Conservation (phyloP, 2,329 filamentous ascomycete genomes). For the Thielaviopsis populi region DNA sequence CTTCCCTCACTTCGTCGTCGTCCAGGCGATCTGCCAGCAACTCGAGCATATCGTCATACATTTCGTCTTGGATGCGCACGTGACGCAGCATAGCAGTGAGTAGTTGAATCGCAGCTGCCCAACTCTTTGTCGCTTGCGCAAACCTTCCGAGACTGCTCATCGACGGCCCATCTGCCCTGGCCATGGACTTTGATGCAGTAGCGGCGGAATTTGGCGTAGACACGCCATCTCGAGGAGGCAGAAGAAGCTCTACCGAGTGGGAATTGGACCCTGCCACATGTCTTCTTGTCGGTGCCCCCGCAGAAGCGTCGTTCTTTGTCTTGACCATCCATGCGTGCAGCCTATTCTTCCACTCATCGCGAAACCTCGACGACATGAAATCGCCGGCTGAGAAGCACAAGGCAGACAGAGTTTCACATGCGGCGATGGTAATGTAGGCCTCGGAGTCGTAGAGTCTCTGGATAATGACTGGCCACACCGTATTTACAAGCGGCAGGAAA, state of each 20-base stretch:
- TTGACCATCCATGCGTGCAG: slow-evolving; percentile 27
- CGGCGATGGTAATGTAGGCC: slow-evolving; percentile 52
- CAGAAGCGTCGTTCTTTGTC: slow-evolving; percentile 28
- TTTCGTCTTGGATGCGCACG: slow-evolving; percentile 49
- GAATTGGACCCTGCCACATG: not conserved
- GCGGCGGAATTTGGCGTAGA: not conserved
- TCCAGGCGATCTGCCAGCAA: slow-evolving; percentile 40
- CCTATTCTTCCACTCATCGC: slow-evolving; percentile 52
- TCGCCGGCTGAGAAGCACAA: slow-evolving; percentile 62
- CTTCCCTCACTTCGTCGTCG: slow-evolving; percentile 35
- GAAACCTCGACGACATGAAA: slow-evolving; percentile 64
- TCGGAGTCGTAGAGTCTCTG: slow-evolving; percentile 52
- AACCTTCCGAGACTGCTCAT: slow-evolving; percentile 38
- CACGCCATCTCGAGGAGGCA: not conserved
- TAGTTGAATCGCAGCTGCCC: slow-evolving; percentile 46
- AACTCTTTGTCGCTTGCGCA: slow-evolving; percentile 46
- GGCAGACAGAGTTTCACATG: slow-evolving; percentile 50
- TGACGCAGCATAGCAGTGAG: slow-evolving; percentile 45
- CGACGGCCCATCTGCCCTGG: not conserved
- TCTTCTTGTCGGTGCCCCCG: slow-evolving; percentile 9
- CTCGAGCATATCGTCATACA: slow-evolving; percentile 56
- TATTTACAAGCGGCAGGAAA: slow-evolving; percentile 79
- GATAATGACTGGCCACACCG: slow-evolving; percentile 72
- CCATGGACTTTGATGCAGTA: not conserved
- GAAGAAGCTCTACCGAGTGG: not conserved